Conservation (phyloP, 164 flowering plant species). For the Vitis rotundifolia region DNA sequence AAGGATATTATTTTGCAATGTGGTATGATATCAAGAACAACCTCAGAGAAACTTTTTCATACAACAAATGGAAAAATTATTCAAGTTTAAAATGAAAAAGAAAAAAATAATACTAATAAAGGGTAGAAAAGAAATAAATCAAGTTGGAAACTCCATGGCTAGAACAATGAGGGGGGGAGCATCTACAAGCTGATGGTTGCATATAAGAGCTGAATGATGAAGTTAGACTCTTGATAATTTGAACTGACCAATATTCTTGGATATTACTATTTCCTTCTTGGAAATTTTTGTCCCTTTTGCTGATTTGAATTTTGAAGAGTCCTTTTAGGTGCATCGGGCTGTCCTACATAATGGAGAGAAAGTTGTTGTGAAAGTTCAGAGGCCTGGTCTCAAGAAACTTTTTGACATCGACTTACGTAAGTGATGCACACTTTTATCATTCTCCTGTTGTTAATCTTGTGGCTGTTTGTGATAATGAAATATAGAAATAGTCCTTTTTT, state of each 20-base stretch:
- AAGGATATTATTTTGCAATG: background rate
- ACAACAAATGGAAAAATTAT: background rate
- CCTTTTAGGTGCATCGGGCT: conserved; percentile 86
- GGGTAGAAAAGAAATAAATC: too few species aligned
- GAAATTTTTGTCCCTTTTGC: background rate
- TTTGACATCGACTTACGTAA: conserved; percentile 95
- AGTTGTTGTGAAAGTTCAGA: conserved; percentile 92
- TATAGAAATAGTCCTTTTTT: too few species aligned
- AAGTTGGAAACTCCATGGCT: too few species aligned
- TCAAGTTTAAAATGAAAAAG: background rate
- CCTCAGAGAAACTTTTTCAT: too few species aligned
- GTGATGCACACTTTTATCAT: conserved; percentile 19
- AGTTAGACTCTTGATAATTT: too few species aligned
- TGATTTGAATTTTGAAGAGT: conserved; percentile 4
- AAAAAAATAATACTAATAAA: too few species aligned
- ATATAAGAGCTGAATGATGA: too few species aligned
- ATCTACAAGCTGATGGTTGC: too few species aligned
- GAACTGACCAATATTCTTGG: background rate
- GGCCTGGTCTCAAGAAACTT: conserved; percentile 94
- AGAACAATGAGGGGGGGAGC: too few species aligned
- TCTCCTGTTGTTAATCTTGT: background rate
- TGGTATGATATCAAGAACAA: background rate
- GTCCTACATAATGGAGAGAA: conserved; percentile 86
- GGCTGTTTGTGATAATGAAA: background rate
- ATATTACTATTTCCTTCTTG: background rate